Percentiles rank a stretch among this genome's conserved stretches.
These are phyloP conservation scores for Paracoccidioides lutzii DNA, from an alignment of 2,329 filamentous ascomycete species.

Conservation along the genomic window DNA sequence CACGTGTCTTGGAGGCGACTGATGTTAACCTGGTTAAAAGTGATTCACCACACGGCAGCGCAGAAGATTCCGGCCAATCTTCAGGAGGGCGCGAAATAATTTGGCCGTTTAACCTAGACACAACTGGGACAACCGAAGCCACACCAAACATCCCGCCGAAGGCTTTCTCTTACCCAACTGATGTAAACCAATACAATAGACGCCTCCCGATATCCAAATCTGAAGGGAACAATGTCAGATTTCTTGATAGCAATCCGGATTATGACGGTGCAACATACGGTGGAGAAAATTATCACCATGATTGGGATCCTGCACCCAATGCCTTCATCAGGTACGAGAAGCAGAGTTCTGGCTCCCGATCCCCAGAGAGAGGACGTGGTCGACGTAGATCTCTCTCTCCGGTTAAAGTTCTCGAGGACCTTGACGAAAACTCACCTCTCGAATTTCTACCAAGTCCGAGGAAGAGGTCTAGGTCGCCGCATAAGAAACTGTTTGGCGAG, in stretches of 20 bases:
- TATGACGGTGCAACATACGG: slow-evolving; percentile 1
- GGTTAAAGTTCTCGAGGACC: slow-evolving; percentile 15
- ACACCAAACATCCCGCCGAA: slow-evolving; percentile 9
- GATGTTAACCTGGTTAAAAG: slow-evolving; percentile 11
- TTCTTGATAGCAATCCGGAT: slow-evolving; percentile 5
- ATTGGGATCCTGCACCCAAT: neutral
- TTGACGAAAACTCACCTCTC: slow-evolving; percentile 13
- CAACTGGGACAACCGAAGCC: slow-evolving; percentile 1
- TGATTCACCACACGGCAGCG: slow-evolving; percentile 16
- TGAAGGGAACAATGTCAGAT: slow-evolving; percentile 11
- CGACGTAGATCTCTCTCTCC: slow-evolving; percentile 11
- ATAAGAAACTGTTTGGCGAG: slow-evolving; percentile 33
- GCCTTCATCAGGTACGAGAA: slow-evolving; percentile 3
- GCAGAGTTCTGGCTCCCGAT: slow-evolving; percentile 3
- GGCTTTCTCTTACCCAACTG: slow-evolving; percentile 12
- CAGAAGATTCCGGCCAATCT: slow-evolving; percentile 17
- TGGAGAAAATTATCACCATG: slow-evolving; percentile 6
- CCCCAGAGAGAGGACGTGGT: slow-evolving; percentile 5
- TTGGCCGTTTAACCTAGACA: slow-evolving; percentile 12
- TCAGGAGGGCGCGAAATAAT: slow-evolving; percentile 15
- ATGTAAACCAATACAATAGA: slow-evolving; percentile 8
- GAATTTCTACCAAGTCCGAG: slow-evolving; percentile 10
- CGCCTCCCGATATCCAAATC: slow-evolving; percentile 13
- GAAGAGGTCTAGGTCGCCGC: slow-evolving; percentile 20
- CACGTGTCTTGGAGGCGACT: neutral